Evolutionary conservation across 352 stramenopile species (phyloP), one percentile per base, ranked within the genome.

Genomic region (Phytophthora sp.): DNA sequence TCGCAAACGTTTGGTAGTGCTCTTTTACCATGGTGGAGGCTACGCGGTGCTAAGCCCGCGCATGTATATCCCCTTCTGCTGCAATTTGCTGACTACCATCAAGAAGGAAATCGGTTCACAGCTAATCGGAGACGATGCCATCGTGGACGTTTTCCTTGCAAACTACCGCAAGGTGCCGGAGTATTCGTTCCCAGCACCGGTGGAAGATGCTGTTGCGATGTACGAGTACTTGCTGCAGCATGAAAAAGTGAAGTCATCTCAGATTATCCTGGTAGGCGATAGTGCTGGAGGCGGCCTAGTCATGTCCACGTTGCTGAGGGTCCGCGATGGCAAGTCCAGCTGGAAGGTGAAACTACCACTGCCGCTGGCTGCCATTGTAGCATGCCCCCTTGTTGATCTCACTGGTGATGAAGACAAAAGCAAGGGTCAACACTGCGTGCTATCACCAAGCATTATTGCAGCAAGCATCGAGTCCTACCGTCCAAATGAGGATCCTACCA

Each of bases 341-440:
- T 66, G 69, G 23, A 68, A 68, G 18, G 34, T 34, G 1, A 57
- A 64, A 17, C 43, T 71, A 0, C 28, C 52, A 4, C 37, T 79
- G 7, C 76, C 76, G 0, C 18, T 71, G 1, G 79, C 74, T 5
- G 72, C 63, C 0, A 54, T 87, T 28, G 30, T 72, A 0, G 49
- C 64, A 26, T 76, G 74, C 48, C 78, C 76, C 4, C 78, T 75
- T 20, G 71, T 78, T 5, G 78, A 88, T 56, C 54, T 87, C 2
- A 69, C 78, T 3, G 49, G 49, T 2, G 44, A 52, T 27, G 63
- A 68, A 15, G 18, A 73, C n/a, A 15, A 60, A 32, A 12, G 27
- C 8, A 37, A 23, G 11, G 17, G 51, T 32, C 42, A 69, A 21
- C 52, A 76, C 46, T 84, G 75, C 21, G 48, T 77, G 9, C 39